Percentiles rank a stretch among this genome's conserved stretches.
These are phyloP conservation scores for Adenanthera pavonina DNA, from an alignment of 306 rosid species.

Conservation along the genomic window DNA sequence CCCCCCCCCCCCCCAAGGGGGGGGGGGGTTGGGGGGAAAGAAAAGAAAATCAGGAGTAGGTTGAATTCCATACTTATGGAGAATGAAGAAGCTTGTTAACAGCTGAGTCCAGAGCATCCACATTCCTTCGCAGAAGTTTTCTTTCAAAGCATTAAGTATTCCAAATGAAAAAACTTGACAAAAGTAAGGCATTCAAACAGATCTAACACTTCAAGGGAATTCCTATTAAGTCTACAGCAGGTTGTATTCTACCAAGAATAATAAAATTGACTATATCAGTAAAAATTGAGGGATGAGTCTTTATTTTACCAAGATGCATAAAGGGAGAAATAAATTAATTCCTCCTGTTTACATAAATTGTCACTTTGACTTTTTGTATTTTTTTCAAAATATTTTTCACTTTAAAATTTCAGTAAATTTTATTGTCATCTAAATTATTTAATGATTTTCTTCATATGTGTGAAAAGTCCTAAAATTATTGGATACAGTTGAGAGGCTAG, in stretches of 20 bases:
- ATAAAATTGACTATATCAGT: not conserved
- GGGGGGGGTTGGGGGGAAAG: no score
- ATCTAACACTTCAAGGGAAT: constrained; percentile 9
- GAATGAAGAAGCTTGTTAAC: constrained; percentile 75
- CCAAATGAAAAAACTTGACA: constrained; percentile 34
- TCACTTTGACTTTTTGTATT: no score
- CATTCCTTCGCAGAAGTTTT: constrained; percentile 74
- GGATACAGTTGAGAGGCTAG: constrained; percentile 88
- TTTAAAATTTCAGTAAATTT: no score
- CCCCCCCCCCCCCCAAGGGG: not conserved
- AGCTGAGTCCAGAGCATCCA: constrained; percentile 72
- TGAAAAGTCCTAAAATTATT: constrained; percentile 7
- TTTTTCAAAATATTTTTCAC: no score
- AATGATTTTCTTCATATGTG: no score
- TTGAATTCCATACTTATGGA: constrained; percentile 53
- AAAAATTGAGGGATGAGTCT: constrained; percentile 1
- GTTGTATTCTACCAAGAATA: not conserved
- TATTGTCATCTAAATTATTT: no score
- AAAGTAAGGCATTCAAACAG: constrained; percentile 9
- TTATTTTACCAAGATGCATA: constrained; percentile 12
- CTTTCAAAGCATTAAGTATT: constrained; percentile 65
- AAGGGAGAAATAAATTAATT: not conserved
- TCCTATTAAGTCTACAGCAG: constrained; percentile 19
- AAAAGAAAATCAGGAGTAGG: not conserved
- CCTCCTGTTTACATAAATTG: no score